These are phyloP conservation scores for Erigeron philadelphicus DNA, from an alignment of 140 eudicot genomes.

Conservation along the genomic window DNA sequence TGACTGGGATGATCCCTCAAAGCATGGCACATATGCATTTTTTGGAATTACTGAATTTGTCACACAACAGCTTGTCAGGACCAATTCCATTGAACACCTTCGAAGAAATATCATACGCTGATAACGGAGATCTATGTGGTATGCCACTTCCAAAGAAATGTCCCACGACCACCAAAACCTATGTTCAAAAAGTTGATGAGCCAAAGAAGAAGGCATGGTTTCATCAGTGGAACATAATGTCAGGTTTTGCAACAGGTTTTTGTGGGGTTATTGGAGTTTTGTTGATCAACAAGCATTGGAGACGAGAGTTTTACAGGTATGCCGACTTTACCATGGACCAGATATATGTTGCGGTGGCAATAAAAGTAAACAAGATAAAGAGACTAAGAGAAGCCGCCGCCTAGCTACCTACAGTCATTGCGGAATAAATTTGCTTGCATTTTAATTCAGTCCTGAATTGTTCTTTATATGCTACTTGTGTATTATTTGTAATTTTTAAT, in stretches of 20 bases:
- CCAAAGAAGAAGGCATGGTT: background rate
- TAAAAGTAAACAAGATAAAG: constrained; percentile 5
- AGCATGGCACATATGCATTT: constrained; percentile 17
- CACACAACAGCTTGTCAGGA: constrained; percentile 34
- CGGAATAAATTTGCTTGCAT: too few species aligned
- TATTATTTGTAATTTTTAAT: too few species aligned
- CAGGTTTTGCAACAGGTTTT: constrained; percentile 19
- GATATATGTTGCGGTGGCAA: background rate
- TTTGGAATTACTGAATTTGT: constrained; percentile 22
- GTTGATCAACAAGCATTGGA: constrained; percentile 19
- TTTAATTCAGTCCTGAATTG: too few species aligned
- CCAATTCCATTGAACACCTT: constrained; percentile 35
- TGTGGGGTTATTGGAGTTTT: constrained; percentile 19
- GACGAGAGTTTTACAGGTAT: background rate
- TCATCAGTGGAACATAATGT: background rate
- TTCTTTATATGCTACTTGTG: too few species aligned
- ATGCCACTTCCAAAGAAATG: constrained; percentile 29
- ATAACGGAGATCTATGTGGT: constrained; percentile 35
- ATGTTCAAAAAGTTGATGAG: background rate
- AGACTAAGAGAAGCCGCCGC: background rate
- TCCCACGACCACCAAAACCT: background rate
- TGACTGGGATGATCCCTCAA: constrained; percentile 34
- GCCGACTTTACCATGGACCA: background rate
- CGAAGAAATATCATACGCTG: constrained; percentile 16
- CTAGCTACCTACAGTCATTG: too few species aligned